Evolutionary conservation across 345 rosid genomes (phyloP).

Genomic region (Eutrema heterophyllum): DNA sequence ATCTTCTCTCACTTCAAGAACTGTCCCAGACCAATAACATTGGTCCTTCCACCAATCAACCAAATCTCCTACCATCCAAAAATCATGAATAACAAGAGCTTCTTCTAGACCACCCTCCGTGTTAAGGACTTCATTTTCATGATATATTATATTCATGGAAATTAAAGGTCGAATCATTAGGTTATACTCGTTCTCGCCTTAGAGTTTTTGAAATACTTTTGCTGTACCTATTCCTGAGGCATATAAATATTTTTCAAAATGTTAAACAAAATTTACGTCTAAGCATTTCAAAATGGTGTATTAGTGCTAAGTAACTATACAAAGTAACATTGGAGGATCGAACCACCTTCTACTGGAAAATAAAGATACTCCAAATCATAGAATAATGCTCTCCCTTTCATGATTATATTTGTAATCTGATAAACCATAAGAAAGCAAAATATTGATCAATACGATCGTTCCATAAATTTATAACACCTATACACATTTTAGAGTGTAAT

Average conservation of each 20-base stretch:
- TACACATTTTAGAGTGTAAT: no score
- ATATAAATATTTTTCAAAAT: background rate
- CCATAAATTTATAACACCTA: no score
- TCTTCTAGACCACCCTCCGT: background rate
- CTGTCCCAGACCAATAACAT: constrained; percentile 22
- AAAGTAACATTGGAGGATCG: background rate
- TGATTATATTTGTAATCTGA: constrained; percentile 15
- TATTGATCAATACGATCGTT: no score
- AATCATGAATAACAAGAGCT: constrained; percentile 7
- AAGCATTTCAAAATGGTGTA: background rate
- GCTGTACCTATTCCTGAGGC: constrained; percentile 7
- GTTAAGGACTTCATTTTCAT: background rate
- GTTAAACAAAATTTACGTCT: background rate
- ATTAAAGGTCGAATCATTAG: constrained; percentile 16
- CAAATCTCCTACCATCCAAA: constrained; percentile 24
- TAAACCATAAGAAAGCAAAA: background rate
- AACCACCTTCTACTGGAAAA: constrained; percentile 9
- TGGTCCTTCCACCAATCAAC: constrained; percentile 24
- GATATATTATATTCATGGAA: background rate
- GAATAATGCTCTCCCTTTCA: background rate
- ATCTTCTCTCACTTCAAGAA: constrained; percentile 3
- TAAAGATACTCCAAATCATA: constrained; percentile 19
- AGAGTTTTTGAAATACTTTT: constrained; percentile 1
- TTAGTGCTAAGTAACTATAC: background rate
- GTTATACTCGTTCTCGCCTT: background rate